Evolutionary conservation across 202 grass and related monocot genomes (phyloP).

Genomic region (Brachypodium distachyon): DNA sequence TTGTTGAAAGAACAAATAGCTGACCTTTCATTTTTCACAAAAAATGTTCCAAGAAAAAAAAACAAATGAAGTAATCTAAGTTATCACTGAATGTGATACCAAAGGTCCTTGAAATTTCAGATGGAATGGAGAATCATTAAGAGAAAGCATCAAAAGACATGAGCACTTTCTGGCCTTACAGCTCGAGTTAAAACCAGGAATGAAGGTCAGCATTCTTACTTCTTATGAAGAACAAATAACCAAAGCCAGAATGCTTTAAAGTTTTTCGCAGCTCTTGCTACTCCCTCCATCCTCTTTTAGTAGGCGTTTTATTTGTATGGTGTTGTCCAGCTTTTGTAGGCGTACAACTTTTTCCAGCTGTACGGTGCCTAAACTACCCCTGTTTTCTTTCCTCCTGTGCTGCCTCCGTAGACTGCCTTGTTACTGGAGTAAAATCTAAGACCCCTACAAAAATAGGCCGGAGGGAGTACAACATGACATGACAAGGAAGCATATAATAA

Average conservation of each 20-base stretch:
- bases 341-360: too few relatives aligned
- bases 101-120: conserved; percentile 23
- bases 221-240: not conserved
- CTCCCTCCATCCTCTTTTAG: too few relatives aligned
- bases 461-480: not conserved
- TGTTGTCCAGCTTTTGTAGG: too few relatives aligned
- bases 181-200: conserved; percentile 70
- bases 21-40: not conserved
- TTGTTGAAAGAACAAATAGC: not conserved
- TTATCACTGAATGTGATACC: not conserved
- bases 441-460: too few relatives aligned
- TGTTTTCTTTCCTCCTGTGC: too few relatives aligned
- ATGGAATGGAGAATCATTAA: conserved; percentile 82
- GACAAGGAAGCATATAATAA: not conserved
- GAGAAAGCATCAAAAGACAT: conserved; percentile 90
- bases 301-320: too few relatives aligned
- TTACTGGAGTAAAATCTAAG: too few relatives aligned
- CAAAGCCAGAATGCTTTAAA: not conserved
- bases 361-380: too few relatives aligned
- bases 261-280: not conserved
- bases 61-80: not conserved
- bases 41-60: not conserved
- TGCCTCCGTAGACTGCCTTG: too few relatives aligned
- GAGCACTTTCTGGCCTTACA: conserved; percentile 98
- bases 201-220: conserved; percentile 83